Conservation (phyloP, 2,329 filamentous ascomycete genomes). For the Trichoderma hamatum region DNA sequence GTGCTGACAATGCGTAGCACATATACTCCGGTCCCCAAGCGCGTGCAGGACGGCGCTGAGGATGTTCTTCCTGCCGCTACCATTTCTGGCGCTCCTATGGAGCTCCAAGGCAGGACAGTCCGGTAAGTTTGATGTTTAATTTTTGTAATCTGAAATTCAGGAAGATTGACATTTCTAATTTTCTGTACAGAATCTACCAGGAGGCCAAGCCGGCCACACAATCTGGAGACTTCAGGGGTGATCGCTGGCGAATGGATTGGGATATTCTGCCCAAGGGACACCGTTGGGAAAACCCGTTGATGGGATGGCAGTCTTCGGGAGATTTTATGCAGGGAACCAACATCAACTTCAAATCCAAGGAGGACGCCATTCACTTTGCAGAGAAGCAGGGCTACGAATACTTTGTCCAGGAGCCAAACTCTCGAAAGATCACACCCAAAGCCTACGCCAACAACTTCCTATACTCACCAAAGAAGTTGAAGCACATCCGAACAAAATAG, state of each 20-base stretch:
- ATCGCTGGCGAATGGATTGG: slow-evolving; percentile 98
- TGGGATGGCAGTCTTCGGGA: slow-evolving; percentile 96
- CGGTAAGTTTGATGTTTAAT: slow-evolving; percentile 64
- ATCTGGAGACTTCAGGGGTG: slow-evolving; percentile 82
- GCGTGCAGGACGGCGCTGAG: slow-evolving; percentile 89
- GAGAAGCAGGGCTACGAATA: slow-evolving; percentile 99
- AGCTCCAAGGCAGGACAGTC: slow-evolving; percentile 91
- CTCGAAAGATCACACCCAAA: slow-evolving; percentile 83
- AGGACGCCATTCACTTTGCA: slow-evolving; percentile 92
- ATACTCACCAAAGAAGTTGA: slow-evolving; percentile 82
- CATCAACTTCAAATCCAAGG: slow-evolving; percentile 87
- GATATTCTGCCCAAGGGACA: slow-evolving; percentile 90
- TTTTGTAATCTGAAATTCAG: not conserved
- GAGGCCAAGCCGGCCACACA: slow-evolving; percentile 94
- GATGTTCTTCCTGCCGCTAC: slow-evolving; percentile 78
- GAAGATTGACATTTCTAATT: not conserved
- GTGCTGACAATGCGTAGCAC: slow-evolving; percentile 55
- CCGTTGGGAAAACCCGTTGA: slow-evolving; percentile 97
- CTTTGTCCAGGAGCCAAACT: slow-evolving; percentile 96
- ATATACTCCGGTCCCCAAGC: slow-evolving; percentile 88
- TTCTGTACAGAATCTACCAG: slow-evolving; percentile 76
- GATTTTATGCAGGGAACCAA: slow-evolving; percentile 95
- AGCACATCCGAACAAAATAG: slow-evolving; percentile 82
- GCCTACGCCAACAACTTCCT: slow-evolving; percentile 97
- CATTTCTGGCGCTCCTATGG: slow-evolving; percentile 87